A percentile compares a stretch with the other conserved stretches of the same genome.
Conservation (phyloP, 106 monocot genomes). For the Ottelia alismoides region DNA sequence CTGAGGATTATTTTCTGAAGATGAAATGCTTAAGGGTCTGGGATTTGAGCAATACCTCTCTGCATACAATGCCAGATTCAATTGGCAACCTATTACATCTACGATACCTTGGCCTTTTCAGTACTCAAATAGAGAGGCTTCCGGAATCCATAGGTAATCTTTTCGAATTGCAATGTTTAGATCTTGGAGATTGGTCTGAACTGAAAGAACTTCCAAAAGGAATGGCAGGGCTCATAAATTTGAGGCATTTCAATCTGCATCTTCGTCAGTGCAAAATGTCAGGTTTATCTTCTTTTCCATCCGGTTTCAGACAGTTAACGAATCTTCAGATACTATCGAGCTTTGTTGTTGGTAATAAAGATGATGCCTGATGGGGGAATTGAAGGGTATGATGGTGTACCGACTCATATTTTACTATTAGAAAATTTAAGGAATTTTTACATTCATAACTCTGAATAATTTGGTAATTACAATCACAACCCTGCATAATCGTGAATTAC, state of each 20-base stretch:
- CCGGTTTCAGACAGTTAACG: constrained; percentile 24
- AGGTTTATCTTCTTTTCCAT: constrained; percentile 24
- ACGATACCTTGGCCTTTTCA: constrained; percentile 29
- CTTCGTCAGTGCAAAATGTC: constrained; percentile 11
- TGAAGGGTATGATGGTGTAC: too few relatives aligned
- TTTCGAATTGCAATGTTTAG: constrained; percentile 37
- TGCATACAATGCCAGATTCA: constrained; percentile 17
- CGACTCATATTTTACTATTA: too few relatives aligned
- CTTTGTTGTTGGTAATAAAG: constrained; percentile 15
- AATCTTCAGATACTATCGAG: constrained; percentile 33
- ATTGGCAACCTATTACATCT: constrained; percentile 27
- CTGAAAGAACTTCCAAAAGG: constrained; percentile 30
- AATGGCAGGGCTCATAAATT: constrained; percentile 23
- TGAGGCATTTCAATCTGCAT: constrained; percentile 41
- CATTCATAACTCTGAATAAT: too few relatives aligned
- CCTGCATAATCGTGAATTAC: too few relatives aligned
- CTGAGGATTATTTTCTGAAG: constrained; percentile 5
- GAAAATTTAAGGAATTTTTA: too few relatives aligned
- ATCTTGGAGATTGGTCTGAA: constrained; percentile 36
- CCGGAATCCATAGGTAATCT: constrained; percentile 34
- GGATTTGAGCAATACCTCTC: constrained; percentile 23
- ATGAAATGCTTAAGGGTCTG: constrained; percentile 22
- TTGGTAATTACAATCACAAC: too few relatives aligned
- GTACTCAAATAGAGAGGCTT: constrained; percentile 23
- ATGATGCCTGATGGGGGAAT: constrained; percentile 18